Conservation (phyloP, 148 eudicot species). For the Fagopyrum esculentum region DNA sequence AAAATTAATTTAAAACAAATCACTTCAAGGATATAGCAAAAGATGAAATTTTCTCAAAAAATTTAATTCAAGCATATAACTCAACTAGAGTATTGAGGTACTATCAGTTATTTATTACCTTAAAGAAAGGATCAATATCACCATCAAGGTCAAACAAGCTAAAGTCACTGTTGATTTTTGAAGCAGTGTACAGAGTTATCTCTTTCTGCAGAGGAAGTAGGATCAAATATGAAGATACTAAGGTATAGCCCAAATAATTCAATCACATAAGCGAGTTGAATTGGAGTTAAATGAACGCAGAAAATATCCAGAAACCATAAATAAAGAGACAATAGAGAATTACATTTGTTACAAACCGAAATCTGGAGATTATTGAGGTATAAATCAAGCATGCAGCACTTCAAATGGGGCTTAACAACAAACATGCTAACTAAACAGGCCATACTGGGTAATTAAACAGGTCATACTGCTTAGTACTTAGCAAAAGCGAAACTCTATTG, state of each 20-base stretch:
- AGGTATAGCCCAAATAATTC: background rate
- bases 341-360: background rate
- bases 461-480: background rate
- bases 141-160: constrained; percentile 92
- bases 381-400: background rate
- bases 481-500: background rate
- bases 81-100: background rate
- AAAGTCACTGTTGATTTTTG: constrained; percentile 77
- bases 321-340: background rate
- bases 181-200: constrained; percentile 88
- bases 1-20: no score
- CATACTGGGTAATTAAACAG: background rate
- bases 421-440: background rate
- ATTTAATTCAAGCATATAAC: background rate
- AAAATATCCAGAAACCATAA: background rate
- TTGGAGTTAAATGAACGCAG: background rate
- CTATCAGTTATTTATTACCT: constrained; percentile 44
- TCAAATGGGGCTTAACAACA: background rate
- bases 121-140: constrained; percentile 88
- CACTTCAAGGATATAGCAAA: background rate
- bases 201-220: constrained; percentile 68
- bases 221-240: background rate
- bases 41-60: background rate
- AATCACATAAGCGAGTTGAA: background rate
- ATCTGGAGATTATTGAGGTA: background rate